Conservation (phyloP, 805 yeast species). For the Ogataea degrootiae region DNA sequence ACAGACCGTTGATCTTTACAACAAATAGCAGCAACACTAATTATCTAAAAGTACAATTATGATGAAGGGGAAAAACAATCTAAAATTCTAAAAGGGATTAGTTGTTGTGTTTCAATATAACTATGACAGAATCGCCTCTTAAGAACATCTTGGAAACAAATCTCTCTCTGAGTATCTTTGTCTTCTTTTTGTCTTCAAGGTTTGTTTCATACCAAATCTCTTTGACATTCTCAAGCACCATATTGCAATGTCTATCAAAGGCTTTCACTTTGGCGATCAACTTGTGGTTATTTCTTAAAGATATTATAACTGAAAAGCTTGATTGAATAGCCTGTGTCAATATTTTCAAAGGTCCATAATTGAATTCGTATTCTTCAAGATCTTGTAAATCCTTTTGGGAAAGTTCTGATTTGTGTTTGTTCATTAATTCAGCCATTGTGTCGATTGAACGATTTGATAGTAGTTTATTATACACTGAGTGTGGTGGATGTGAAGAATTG, state of each 20-base stretch:
- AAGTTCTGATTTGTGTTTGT: constrained; percentile 74
- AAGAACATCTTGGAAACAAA: constrained; percentile 86
- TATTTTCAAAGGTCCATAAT: constrained; percentile 86
- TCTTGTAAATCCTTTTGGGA: constrained; percentile 73
- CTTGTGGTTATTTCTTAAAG: constrained; percentile 91
- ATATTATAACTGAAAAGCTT: constrained; percentile 74
- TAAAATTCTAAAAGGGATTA: not conserved
- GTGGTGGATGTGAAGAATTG: too few species aligned
- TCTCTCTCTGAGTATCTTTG: constrained; percentile 48
- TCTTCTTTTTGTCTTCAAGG: constrained; percentile 50
- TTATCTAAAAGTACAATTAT: too few species aligned
- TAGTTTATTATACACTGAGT: too few species aligned
- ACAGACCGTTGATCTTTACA: too few species aligned
- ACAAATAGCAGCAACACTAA: too few species aligned
- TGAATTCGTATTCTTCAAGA: constrained; percentile 84
- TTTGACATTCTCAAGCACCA: constrained; percentile 87
- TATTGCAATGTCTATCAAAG: constrained; percentile 92
- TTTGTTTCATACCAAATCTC: constrained; percentile 63
- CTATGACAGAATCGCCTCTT: constrained; percentile 93
- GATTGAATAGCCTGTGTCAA: constrained; percentile 77
- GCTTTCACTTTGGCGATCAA: constrained; percentile 87
- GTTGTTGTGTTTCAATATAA: constrained; percentile 44
- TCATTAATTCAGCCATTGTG: constrained; percentile 54
- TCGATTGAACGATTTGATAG: too few species aligned
- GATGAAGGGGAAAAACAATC: too few species aligned